Conservation (phyloP, 148 eudicot species). For the Chenopodium quinoa region DNA sequence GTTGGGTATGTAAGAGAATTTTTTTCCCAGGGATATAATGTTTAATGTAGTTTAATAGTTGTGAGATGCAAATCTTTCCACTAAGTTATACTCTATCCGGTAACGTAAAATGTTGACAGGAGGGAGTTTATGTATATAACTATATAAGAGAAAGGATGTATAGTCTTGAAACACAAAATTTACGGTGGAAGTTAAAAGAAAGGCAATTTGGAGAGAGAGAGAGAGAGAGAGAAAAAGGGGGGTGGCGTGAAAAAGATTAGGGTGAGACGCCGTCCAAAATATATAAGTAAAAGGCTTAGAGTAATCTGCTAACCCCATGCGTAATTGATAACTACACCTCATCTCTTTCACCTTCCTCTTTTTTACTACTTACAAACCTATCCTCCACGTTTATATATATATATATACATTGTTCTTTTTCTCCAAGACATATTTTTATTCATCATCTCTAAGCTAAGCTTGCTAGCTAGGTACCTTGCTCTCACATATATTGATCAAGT, state of each 20-base stretch:
- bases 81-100: neutral
- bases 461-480: neutral
- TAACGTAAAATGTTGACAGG: conserved; percentile 15
- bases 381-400: neutral
- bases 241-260: conserved; percentile 56
- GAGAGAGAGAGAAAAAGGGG: conserved; percentile 15
- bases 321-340: conserved; percentile 39
- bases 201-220: neutral
- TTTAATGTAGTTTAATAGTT: too few relatives aligned
- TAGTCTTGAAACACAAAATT: conserved; percentile 25
- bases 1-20: too few relatives aligned
- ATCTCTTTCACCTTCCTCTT: neutral
- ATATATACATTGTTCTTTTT: conserved; percentile 7
- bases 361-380: conserved; percentile 4
- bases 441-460: neutral
- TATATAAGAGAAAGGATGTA: conserved; percentile 6
- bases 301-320: conserved; percentile 61
- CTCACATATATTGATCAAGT: neutral
- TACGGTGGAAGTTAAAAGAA: conserved; percentile 15
- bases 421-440: neutral
- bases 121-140: neutral
- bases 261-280: conserved; percentile 74
- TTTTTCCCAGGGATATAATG: too few relatives aligned
- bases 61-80: too few relatives aligned
- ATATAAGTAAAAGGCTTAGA: conserved; percentile 30